Conservation (phyloP, 768 basidiomycete genomes). For the Lactarius akahatsu region DNA sequence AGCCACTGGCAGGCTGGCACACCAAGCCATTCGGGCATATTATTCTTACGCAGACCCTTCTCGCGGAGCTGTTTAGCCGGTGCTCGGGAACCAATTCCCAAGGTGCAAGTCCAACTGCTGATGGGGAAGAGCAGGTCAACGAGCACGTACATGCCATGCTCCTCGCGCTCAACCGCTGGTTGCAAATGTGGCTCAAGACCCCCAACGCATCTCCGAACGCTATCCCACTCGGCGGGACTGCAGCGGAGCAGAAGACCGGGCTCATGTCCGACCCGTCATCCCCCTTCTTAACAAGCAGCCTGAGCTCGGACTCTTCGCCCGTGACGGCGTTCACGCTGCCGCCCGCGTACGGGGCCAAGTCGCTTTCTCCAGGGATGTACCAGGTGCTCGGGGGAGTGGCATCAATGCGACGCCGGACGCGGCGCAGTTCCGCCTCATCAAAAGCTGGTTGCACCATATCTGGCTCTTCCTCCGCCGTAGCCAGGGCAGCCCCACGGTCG, state of each 20-base stretch:
- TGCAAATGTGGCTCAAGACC: constrained; percentile 50
- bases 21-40: constrained; percentile 39
- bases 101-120: constrained; percentile 3
- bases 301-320: constrained; percentile 13
- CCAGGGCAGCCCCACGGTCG: constrained; percentile 46
- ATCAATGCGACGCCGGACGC: constrained; percentile 35
- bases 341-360: constrained; percentile 1
- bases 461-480: constrained; percentile 45
- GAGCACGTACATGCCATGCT: constrained; percentile 43
- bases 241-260: constrained; percentile 17
- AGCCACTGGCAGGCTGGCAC: too few relatives aligned
- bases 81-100: constrained; percentile 14
- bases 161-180: constrained; percentile 58
- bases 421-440: constrained; percentile 48
- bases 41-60: constrained; percentile 37
- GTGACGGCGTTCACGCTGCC: constrained; percentile 3
- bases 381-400: constrained; percentile 27
- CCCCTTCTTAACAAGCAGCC: constrained; percentile 11
- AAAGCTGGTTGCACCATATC: constrained; percentile 52
- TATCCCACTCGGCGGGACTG: constrained; percentile 14
- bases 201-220: constrained; percentile 32
- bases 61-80: constrained; percentile 35
- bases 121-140: constrained; percentile 27
- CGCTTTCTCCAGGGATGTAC: background rate
- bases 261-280: constrained; percentile 36